A percentile compares a stretch with the other conserved stretches of the same genome.
phyloP scores from a whole-genome alignment of 1,139 yeast genomes.

The Magnusiomyces sp. region DNA sequence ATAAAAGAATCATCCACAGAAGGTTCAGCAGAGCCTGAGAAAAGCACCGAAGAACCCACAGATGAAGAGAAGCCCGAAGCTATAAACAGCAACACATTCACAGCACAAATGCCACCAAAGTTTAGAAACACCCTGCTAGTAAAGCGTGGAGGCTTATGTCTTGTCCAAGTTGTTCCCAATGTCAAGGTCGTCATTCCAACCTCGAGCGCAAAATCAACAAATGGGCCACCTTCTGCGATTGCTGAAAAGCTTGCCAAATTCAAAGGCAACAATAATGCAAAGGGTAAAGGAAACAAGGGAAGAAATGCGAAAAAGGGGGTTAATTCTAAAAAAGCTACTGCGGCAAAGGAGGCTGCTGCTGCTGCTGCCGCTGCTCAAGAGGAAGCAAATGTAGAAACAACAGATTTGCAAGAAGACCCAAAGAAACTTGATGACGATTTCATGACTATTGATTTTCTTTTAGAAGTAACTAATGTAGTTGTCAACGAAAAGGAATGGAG shows the following conservation, averaged over 20 bases:
- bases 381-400: neutral
- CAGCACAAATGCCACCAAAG: constrained; percentile 32
- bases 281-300: neutral
- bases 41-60: constrained; percentile 15
- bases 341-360: neutral
- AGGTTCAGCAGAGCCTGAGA: constrained; percentile 6
- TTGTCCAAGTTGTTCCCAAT: too few species aligned
- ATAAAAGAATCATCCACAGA: too few species aligned
- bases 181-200: too few species aligned
- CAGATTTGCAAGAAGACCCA: neutral
- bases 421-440: neutral
- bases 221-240: too few species aligned
- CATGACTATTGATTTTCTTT: too few species aligned
- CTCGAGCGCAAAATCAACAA: too few species aligned
- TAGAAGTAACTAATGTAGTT: constrained; percentile 32
- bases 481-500: constrained; percentile 32
- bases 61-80: constrained; percentile 3
- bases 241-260: too few species aligned
- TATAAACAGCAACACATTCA: neutral
- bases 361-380: neutral
- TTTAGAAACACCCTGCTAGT: constrained; percentile 33
- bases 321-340: neutral
- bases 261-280: constrained; percentile 8
- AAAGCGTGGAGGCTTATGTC: constrained; percentile 32
- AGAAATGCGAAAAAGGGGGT: neutral